Conservation (phyloP, 495 filamentous ascomycete species). For the Penicillium cataractarum region DNA sequence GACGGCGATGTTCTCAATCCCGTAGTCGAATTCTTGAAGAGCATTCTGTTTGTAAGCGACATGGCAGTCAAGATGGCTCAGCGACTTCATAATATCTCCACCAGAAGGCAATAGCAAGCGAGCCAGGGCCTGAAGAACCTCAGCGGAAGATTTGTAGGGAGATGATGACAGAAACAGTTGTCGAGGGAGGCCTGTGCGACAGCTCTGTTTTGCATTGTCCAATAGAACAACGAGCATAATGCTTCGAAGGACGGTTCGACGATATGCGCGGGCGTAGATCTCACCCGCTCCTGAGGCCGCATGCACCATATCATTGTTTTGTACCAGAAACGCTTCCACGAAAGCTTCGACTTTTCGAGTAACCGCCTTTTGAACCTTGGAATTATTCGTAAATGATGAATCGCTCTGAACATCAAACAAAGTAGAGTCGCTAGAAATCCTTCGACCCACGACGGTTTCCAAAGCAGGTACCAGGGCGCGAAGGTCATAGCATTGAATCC, state of each 20-base stretch:
- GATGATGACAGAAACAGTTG: constrained; percentile 54
- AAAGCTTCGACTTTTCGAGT: constrained; percentile 54
- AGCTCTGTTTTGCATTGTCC: constrained; percentile 49
- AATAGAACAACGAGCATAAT: constrained; percentile 64
- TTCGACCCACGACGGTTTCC: constrained; percentile 65
- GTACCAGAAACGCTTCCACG: constrained; percentile 61
- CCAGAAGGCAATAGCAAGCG: constrained; percentile 60
- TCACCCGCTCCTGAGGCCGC: constrained; percentile 34
- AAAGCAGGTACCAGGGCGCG: constrained; percentile 52
- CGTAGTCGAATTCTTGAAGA: constrained; percentile 62
- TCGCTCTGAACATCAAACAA: neutral
- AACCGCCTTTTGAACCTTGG: constrained; percentile 29
- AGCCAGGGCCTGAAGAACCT: constrained; percentile 56
- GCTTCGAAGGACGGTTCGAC: constrained; percentile 60
- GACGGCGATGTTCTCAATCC: constrained; percentile 62
- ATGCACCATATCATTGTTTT: constrained; percentile 55
- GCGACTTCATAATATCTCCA: constrained; percentile 58
- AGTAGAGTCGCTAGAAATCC: constrained; percentile 34
- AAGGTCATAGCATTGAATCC: constrained; percentile 61
- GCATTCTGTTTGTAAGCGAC: constrained; percentile 56
- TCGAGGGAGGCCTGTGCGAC: constrained; percentile 34
- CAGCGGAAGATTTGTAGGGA: constrained; percentile 57
- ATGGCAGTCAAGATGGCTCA: constrained; percentile 62
- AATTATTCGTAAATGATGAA: neutral
- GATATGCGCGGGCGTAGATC: constrained; percentile 49